Conservation (phyloP, 352 stramenopile genomes). For the Peronospora belbahrii region DNA sequence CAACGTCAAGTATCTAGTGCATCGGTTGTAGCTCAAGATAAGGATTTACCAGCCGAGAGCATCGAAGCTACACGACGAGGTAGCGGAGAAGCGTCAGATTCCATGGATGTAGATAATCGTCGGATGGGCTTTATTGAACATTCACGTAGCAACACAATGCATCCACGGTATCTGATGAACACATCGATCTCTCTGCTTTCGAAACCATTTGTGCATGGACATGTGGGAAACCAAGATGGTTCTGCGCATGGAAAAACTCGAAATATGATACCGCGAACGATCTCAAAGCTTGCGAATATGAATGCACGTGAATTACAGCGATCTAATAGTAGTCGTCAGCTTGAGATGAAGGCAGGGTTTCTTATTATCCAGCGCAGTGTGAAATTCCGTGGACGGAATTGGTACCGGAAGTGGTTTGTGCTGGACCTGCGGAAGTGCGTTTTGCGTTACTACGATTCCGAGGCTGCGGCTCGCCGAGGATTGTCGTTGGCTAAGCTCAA, state of each 20-base stretch:
- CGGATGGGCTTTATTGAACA: constrained; percentile 65
- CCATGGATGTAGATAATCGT: constrained; percentile 29
- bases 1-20: constrained; percentile 2
- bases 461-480: constrained; percentile 41
- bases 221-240: constrained; percentile 17
- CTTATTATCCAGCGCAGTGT: constrained; percentile 68
- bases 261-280: constrained; percentile 20
- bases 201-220: constrained; percentile 46
- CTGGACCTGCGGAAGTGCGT: constrained; percentile 53
- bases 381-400: constrained; percentile 62
- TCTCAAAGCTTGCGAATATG: constrained; percentile 3
- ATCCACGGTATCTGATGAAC: constrained; percentile 59
- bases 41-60: constrained; percentile 3
- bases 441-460: constrained; percentile 69
- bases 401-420: constrained; percentile 81
- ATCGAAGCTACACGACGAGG: constrained; percentile 3
- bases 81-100: constrained; percentile 2
- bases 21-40: constrained; percentile 5
- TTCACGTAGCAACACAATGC: constrained; percentile 43
- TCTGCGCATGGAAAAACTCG: constrained; percentile 16
- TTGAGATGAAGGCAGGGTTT: constrained; percentile 36
- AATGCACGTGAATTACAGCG: constrained; percentile 11
- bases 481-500: constrained; percentile 61
- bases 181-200: constrained; percentile 67
- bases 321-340: background rate